Base-by-base conservation (phyloP, 106 monocot species). In the Phalaenopsis aphrodite region DNA sequence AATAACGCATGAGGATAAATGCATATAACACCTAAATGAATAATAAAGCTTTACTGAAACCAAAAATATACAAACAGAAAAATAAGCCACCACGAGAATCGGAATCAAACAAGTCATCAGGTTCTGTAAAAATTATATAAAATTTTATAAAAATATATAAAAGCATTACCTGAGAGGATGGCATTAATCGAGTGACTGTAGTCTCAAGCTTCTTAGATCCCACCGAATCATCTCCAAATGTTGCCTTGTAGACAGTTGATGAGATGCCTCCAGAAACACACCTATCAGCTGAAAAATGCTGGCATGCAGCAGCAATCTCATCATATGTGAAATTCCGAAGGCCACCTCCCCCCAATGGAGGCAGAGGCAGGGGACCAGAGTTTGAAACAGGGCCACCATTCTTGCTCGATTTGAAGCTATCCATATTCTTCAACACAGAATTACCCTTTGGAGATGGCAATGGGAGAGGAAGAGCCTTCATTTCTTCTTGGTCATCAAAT, bases 301-400 rank as follows among this genome's bases (percentile, higher is more conserved):
- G 94, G 65, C 97, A 98, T 19, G 94, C 97, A 42, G 74, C 10
- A 38, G 90, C 83, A 79, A 98, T 79, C 72, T 98, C 97, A 45
- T 98, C 90, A 85, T 86, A 92, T 18, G 92, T 88, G 72, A 88
- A 98, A 42, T 86, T 92, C 42, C 90, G 84, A 75, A 98, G 83
- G 0, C 89, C 89, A 1, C 84, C 82, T 15, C 89, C 86, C 7
- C 78, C 85, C 58, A 84, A 83, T 11, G 90, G 97, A 56, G 97
- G 97, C 56, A 98, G 67, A 81, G 94, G 97, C 16, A 98, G 83
- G 46, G 97, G 94, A 3, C 97, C 94, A 78, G 89, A 85, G 37
- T 84, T 78, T 8, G 42, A 48, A 19, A 87, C 71, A 67, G 77
- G 83, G 16, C 81, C 43, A 78, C 80, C 83, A 16, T 77, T 39